Evolutionary conservation across 2,329 filamentous ascomycete species (phyloP), one percentile per base, ranked within the genome.

Genomic region (Fusarium marasasianum): DNA sequence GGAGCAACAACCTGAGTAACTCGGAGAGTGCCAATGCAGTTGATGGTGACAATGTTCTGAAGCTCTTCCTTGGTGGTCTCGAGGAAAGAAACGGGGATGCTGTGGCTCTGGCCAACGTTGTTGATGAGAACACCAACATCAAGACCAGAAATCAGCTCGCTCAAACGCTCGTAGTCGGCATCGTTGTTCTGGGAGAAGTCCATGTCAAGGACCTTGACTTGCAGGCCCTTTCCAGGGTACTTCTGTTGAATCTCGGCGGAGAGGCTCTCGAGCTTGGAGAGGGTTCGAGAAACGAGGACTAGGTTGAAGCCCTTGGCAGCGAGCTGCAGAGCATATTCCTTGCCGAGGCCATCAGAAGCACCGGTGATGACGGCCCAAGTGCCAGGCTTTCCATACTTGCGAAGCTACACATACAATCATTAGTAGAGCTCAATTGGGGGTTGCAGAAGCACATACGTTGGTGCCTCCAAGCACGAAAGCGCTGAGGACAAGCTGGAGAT

Each of bases 281-380:
- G 89, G n/a, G 97, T 98, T 79, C 97, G 95, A 51, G 96, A 98
- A 71, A 99, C 92, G 77, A 99, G 94, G 72, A 99, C 86, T 77
- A 98, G 87, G 84, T 98, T 98, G 90, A 96, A 99, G 79, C 95
- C 95, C 82, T 96, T 95, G 71, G 90, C 87, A 31, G 96, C 95
- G 65, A 99, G 91, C 82, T 98, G 95, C 38, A 93, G 88, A 43
- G 96, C 94, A 82, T 94, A 99, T 85, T 99, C 96, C 85, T 98
- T 98, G 81, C 96, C 96, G 72, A 99, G 91, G 74, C 96, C 97
- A 83, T 99, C 96, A 17, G 95, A 98, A 58, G 96, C 96, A 73
- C 96, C 96, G 33, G 96, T 99, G 45, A 99, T 89, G 63, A 99
- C 90, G 38, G 94, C 96, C 95, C 96, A 99, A 66, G 93, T 95